A percentile compares a stretch with the other conserved stretches of the same genome.
phyloP scores from a whole-genome alignment of 78 protist genomes.

The Dictyostelium brefeldianum region DNA sequence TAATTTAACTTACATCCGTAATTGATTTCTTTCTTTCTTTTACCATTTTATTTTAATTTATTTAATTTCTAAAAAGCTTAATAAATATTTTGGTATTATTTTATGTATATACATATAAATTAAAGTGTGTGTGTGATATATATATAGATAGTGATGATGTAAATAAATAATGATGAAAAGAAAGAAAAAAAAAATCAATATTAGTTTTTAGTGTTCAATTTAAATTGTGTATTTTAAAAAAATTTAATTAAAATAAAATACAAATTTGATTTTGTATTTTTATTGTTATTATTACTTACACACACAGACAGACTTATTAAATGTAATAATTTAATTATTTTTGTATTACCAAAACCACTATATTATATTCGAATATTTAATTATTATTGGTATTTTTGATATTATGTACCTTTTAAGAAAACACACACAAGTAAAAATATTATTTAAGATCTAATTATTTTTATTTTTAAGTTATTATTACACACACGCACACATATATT shows the following conservation, averaged over 20 bases:
- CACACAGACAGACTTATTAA: neutral
- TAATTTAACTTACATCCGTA: neutral
- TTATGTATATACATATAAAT: too few species aligned
- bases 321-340: neutral
- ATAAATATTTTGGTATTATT: too few species aligned
- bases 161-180: too few species aligned
- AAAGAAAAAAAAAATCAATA: too few species aligned
- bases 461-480: neutral
- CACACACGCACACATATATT: neutral
- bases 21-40: constrained; percentile 17
- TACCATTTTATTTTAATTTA: neutral
- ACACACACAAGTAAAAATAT: too few species aligned
- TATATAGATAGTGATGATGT: too few species aligned
- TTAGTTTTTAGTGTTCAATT: too few species aligned
- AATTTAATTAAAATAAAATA: neutral
- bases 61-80: neutral
- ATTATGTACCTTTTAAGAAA: too few species aligned
- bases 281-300: neutral
- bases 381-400: too few species aligned
- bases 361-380: neutral
- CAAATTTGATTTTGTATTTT: neutral
- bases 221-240: too few species aligned
- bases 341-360: neutral
- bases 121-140: too few species aligned
- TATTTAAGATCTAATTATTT: too few species aligned